Conservation (phyloP, 352 stramenopile genomes). For the Pythium phragmitis region DNA sequence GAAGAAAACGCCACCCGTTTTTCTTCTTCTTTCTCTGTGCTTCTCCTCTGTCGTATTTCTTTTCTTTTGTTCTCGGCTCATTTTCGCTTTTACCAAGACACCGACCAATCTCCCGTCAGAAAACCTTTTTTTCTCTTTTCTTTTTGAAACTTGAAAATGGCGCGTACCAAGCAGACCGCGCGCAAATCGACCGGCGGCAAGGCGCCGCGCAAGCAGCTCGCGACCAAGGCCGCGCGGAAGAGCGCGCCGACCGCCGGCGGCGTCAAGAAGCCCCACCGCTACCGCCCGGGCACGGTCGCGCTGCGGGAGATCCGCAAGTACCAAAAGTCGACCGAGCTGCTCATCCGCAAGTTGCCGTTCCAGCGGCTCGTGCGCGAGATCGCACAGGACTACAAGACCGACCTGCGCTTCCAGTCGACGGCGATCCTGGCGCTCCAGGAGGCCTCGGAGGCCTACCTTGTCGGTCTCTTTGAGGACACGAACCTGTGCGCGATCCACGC, state of each 20-base stretch:
- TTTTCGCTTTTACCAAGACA: conserved; percentile 41
- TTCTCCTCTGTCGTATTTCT: not conserved
- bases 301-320: conserved; percentile 97
- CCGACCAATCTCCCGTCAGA: not conserved
- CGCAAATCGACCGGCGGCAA: conserved; percentile 95
- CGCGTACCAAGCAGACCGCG: conserved; percentile 96
- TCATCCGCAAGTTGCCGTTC: conserved; percentile 97
- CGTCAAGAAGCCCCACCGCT: conserved; percentile 89
- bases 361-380: conserved; percentile 95
- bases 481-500: conserved; percentile 96
- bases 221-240: conserved; percentile 92
- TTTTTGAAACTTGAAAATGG: conserved; percentile 56
- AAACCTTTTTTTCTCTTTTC: not conserved
- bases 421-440: conserved; percentile 92
- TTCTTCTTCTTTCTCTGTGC: conserved; percentile 7
- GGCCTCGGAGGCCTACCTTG: conserved; percentile 92
- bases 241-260: conserved; percentile 89
- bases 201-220: conserved; percentile 93
- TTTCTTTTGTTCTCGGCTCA: conserved; percentile 22
- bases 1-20: conserved; percentile 13
- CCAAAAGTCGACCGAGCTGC: conserved; percentile 94
- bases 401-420: conserved; percentile 95
- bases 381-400: conserved; percentile 96
- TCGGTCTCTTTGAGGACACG: conserved; percentile 95
- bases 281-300: conserved; percentile 81